A percentile compares a stretch with the other conserved stretches of the same genome.
Evolutionary conservation across 352 stramenopile genomes (phyloP).

Genomic region (Globisporangium canariense): DNA sequence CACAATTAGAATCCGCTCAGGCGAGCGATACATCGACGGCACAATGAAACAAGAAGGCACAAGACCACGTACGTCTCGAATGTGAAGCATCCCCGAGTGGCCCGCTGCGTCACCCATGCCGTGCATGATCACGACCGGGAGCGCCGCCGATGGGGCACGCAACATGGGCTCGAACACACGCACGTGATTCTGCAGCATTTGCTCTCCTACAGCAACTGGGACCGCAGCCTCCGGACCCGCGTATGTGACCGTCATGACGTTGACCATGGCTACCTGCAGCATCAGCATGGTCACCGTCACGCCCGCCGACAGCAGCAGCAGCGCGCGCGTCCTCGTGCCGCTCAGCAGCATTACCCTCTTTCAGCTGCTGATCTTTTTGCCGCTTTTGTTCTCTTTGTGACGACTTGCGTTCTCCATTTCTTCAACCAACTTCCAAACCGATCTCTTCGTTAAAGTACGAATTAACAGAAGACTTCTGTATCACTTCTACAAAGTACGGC

Average conservation of each 20-base stretch:
- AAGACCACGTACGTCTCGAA: conserved; percentile 55
- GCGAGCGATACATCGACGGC: background rate
- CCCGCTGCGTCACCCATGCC: conserved; percentile 94
- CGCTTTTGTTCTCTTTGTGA: conserved; percentile 1
- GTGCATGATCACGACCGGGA: conserved; percentile 87
- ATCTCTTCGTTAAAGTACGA: background rate
- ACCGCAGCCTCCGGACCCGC: conserved; percentile 18
- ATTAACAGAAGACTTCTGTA: background rate
- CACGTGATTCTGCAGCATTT: conserved; percentile 6
- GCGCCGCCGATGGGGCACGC: conserved; percentile 13
- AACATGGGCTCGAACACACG: conserved; percentile 33
- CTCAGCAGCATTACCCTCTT: background rate
- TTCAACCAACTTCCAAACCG: conserved; percentile 23
- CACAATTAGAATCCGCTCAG: background rate
- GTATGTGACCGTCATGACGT: conserved; percentile 31
- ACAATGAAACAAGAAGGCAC: background rate
- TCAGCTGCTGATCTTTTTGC: too few species aligned
- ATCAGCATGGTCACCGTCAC: conserved; percentile 42
- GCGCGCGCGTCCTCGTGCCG: conserved; percentile 25
- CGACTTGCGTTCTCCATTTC: conserved; percentile 27
- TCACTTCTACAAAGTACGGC: background rate
- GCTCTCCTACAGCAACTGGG: background rate
- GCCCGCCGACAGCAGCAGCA: conserved; percentile 34
- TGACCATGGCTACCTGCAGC: conserved; percentile 51
- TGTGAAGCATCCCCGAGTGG: conserved; percentile 86